Evolutionary conservation across 148 eudicot genomes (phyloP), one percentile per base, ranked within the genome.

Genomic region (Dianthus caryophyllus): DNA sequence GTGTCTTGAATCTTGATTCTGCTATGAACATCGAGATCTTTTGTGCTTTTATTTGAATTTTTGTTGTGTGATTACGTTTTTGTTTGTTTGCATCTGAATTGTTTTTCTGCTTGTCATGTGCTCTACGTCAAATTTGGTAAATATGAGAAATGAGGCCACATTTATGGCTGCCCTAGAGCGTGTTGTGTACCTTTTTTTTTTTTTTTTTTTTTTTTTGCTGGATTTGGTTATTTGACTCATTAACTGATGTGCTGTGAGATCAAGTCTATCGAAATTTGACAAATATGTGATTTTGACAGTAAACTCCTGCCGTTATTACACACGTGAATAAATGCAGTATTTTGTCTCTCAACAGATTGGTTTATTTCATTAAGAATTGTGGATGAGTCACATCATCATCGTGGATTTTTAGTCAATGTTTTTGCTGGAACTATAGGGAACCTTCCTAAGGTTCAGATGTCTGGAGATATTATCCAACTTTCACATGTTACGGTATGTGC

Each of bases 391-490:
- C 70, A 71, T 66, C 46, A 88, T 21, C 74, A 56, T 65, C 78
- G 70, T 58, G 92, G 96, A 54, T 75, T 93, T 65, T 51, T 78
- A 25, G 83, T 93, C 51, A 84, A 79, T 62, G 16, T 90, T 31
- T 93, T 89, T 77, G 87, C 79, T 71, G 86, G 79, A 79, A 76
- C 74, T 52, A 73, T 76, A 83, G 82, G 76, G 16, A 79, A 79
- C 67, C 98, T 93, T 67, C 96, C 98, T 22, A 76, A 57, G 31
- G 79, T 90, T 52, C 75, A 80, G 69, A 73, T 80, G 54, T 72
- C 70, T 39, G 98, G 95, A 25, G 95, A 93, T 68, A 84, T 93
- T 22, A 77, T 93, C 66, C 73, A 68, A 66, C 77, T 93, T 55
- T 77, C 79, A 66, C 87, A 74, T 15, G 84, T 93, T 64, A 54